Conservation (phyloP, 1,139 yeast species). For the Hyphopichia wangnamkhiaoensis region DNA sequence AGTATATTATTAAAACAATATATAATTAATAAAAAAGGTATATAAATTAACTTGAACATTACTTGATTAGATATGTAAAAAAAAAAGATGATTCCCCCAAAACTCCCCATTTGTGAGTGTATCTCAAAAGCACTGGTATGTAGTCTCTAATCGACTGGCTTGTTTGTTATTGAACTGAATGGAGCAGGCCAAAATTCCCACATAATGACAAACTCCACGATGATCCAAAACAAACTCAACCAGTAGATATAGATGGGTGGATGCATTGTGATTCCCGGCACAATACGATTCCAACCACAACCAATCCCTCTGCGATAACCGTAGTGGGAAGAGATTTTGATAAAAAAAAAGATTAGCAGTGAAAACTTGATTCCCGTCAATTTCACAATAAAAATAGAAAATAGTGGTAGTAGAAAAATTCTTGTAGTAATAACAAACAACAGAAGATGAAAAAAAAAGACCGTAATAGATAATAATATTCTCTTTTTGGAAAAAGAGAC, state of each 20-base stretch:
- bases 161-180: too few relatives aligned
- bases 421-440: neutral
- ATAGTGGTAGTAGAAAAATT: conserved; percentile 1
- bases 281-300: too few relatives aligned
- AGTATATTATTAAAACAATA: conserved; percentile 1
- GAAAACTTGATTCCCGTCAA: conserved; percentile 7
- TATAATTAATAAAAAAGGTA: neutral
- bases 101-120: too few relatives aligned
- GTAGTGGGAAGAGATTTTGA: neutral
- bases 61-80: neutral
- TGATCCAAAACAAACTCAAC: neutral
- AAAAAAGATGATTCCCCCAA: too few relatives aligned
- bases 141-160: too few relatives aligned
- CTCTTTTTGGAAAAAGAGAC: too few relatives aligned
- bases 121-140: too few relatives aligned
- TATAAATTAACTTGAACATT: neutral
- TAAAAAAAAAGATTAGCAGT: neutral
- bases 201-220: conserved; percentile 1
- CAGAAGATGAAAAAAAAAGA: neutral
- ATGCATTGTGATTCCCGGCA: neutral
- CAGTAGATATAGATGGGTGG: too few relatives aligned
- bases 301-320: too few relatives aligned
- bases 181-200: conserved; percentile 5
- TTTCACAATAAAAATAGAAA: conserved; percentile 1
- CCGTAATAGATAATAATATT: conserved; percentile 6